Conservation (phyloP, 2,329 filamentous ascomycete genomes). For the Diplocarpon mali region DNA sequence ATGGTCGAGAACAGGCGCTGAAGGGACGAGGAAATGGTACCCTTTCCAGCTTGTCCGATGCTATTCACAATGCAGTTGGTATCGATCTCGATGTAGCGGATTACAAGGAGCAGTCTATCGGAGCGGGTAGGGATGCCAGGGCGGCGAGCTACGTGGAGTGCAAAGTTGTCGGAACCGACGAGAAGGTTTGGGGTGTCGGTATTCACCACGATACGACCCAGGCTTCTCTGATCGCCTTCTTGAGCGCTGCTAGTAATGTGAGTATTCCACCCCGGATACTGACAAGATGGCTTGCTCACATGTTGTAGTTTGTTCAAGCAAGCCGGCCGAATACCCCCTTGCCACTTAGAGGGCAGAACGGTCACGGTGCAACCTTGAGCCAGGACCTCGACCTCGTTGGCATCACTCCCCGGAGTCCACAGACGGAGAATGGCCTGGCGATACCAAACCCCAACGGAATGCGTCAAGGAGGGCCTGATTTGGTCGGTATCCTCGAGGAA, state of each 20-base stretch:
- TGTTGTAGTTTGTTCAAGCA: conserved; percentile 56
- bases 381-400: conserved; percentile 29
- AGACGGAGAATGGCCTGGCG: conserved; percentile 16
- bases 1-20: conserved; percentile 68
- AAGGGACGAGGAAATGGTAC: conserved; percentile 79
- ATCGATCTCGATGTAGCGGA: conserved; percentile 85
- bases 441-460: conserved; percentile 19
- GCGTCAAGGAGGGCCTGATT: conserved; percentile 23
- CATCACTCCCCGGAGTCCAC: conserved; percentile 8
- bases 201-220: conserved; percentile 90
- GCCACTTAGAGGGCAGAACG: conserved; percentile 42
- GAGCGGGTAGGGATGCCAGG: conserved; percentile 69
- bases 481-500: conserved; percentile 31
- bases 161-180: conserved; percentile 51
- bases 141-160: conserved; percentile 96
- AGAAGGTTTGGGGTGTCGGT: conserved; percentile 81
- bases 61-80: conserved; percentile 58
- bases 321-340: conserved; percentile 54
- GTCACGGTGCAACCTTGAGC: conserved; percentile 34
- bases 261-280: conserved; percentile 31
- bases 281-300: conserved; percentile 6
- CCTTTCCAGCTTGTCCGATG: conserved; percentile 78
- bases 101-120: conserved; percentile 94
- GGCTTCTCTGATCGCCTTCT: conserved; percentile 73
- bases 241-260: conserved; percentile 79